phyloP scores from a whole-genome alignment of 2,329 filamentous ascomycete genomes.

The Aspergillus aculeatinus region DNA sequence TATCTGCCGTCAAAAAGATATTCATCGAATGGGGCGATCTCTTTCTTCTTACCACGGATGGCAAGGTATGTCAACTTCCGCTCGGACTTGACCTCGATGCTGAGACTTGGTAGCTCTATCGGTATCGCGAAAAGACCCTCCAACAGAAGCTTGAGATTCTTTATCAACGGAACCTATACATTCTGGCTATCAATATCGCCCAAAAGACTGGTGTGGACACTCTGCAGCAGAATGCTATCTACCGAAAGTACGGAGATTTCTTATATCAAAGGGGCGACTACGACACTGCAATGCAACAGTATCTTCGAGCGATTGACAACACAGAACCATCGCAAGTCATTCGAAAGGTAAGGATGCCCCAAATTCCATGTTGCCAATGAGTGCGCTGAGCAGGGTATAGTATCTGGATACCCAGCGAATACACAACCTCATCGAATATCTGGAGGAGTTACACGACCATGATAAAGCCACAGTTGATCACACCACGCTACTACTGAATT shows the following conservation, averaged over 20 bases:
- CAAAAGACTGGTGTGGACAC: slow-evolving; percentile 80
- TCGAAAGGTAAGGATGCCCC: slow-evolving; percentile 62
- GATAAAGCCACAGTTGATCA: slow-evolving; percentile 92
- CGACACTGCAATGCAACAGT: slow-evolving; percentile 98
- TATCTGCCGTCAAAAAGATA: slow-evolving; percentile 74
- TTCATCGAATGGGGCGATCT: slow-evolving; percentile 90
- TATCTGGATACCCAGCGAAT: slow-evolving; percentile 97
- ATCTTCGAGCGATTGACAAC: slow-evolving; percentile 91
- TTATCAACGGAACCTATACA: slow-evolving; percentile 90
- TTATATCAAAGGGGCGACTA: slow-evolving; percentile 94
- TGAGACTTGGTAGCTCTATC: slow-evolving; percentile 62
- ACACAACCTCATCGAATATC: slow-evolving; percentile 93
- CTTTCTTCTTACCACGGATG: slow-evolving; percentile 85
- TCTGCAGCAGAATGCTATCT: slow-evolving; percentile 85
- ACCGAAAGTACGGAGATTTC: slow-evolving; percentile 89
- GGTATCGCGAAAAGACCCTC: slow-evolving; percentile 86
- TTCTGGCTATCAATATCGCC: slow-evolving; percentile 86
- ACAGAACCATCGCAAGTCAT: slow-evolving; percentile 97
- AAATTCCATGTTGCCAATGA: neutral
- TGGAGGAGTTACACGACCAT: slow-evolving; percentile 94
- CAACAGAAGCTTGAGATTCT: slow-evolving; percentile 90
- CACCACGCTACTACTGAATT: slow-evolving; percentile 90
- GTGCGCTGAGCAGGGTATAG: slow-evolving; percentile 42
- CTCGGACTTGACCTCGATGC: neutral
- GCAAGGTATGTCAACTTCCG: slow-evolving; percentile 64